A percentile compares a stretch with the other conserved stretches of the same genome.
Conservation (phyloP, 208 protist species). For the Acanthamoeba divionensis region DNA sequence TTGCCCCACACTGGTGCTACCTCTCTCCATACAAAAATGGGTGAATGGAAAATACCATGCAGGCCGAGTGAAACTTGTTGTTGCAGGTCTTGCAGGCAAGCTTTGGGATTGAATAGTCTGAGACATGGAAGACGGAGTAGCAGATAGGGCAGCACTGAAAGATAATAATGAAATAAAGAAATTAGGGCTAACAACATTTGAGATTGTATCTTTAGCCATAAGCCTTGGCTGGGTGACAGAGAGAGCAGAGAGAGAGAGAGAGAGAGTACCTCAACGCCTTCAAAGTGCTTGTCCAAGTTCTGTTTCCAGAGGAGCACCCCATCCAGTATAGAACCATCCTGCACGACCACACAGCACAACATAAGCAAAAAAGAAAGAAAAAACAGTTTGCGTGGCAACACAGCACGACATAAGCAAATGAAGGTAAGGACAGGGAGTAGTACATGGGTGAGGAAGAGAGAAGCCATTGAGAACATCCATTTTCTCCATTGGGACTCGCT, state of each 20-base stretch:
- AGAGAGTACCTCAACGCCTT: conserved; percentile 56
- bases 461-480: conserved; percentile 55
- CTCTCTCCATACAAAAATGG: no score
- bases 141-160: conserved; percentile 54
- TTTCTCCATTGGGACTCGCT: conserved; percentile 51
- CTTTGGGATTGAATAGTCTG: background rate
- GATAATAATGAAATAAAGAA: no score
- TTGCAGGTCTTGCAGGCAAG: conserved; percentile 54
- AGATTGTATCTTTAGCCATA: no score
- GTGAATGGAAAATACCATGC: no score
- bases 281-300: conserved; percentile 49
- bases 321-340: conserved; percentile 44
- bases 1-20: no score
- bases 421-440: background rate
- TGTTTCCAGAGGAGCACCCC: conserved; percentile 43
- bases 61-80: conserved; percentile 56
- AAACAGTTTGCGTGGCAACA: no score
- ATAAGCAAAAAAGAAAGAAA: no score
- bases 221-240: no score
- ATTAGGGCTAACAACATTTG: no score
- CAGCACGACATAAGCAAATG: no score
- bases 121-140: conserved; percentile 50
- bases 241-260: no score
- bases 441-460: conserved; percentile 48
- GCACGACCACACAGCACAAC: no score